Evolutionary conservation across 2,329 filamentous ascomycete species (phyloP).

Genomic region (Cytospora chrysosperma): DNA sequence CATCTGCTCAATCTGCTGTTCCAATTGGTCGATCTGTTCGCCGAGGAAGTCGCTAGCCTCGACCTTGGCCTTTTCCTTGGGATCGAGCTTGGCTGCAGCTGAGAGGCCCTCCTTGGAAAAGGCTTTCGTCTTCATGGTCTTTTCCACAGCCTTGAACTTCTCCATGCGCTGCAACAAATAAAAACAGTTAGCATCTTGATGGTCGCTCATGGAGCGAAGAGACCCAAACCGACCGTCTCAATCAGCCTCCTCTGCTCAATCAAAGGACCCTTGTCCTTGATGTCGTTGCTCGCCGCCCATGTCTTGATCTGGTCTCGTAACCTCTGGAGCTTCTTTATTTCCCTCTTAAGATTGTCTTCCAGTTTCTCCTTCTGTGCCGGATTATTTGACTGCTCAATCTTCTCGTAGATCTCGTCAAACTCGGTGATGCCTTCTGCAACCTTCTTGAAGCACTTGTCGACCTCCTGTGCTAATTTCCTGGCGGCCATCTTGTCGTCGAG

Average conservation of each 20-base stretch:
- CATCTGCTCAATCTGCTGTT: constrained; percentile 86
- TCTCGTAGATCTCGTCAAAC: constrained; percentile 95
- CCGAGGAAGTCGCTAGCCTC: constrained; percentile 85
- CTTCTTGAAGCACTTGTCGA: constrained; percentile 99
- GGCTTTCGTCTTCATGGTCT: constrained; percentile 99
- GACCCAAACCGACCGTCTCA: constrained; percentile 78
- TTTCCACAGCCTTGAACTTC: constrained; percentile 99
- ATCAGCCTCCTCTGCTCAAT: constrained; percentile 94
- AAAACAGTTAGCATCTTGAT: constrained; percentile 16
- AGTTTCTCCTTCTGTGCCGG: constrained; percentile 96
- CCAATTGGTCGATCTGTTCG: constrained; percentile 85
- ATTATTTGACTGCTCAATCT: constrained; percentile 91
- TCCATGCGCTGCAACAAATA: constrained; percentile 93
- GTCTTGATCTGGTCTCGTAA: constrained; percentile 99
- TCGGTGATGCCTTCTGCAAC: constrained; percentile 87
- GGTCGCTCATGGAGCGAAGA: not conserved
- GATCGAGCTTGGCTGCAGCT: constrained; percentile 88
- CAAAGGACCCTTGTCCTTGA: constrained; percentile 97
- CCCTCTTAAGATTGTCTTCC: constrained; percentile 95
- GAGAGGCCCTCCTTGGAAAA: constrained; percentile 98
- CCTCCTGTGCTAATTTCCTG: constrained; percentile 95
- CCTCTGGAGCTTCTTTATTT: constrained; percentile 99
- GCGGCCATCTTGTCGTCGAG: constrained; percentile 71
- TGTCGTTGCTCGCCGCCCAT: constrained; percentile 97
- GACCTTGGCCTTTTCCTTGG: constrained; percentile 93